Conservation (phyloP, 1,284 basidiomycete species). For the Amylostereum areolatum region DNA sequence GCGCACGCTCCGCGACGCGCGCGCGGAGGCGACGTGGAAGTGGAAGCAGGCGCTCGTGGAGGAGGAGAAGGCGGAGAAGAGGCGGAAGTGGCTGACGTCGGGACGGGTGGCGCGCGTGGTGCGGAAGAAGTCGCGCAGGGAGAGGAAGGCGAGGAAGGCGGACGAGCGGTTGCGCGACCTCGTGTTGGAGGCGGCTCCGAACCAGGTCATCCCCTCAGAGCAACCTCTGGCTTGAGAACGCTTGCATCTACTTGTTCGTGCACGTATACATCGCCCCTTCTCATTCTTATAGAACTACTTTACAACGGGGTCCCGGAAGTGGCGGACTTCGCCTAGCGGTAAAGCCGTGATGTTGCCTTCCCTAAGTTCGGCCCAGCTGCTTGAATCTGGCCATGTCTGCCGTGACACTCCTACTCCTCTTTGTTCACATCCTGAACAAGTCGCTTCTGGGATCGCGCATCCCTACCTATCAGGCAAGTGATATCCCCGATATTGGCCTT, state of each 20-base stretch:
- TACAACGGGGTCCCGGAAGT: too few relatives aligned
- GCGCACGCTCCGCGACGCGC: constrained; percentile 51
- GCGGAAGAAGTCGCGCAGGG: constrained; percentile 42
- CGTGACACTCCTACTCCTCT: too few relatives aligned
- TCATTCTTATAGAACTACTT: too few relatives aligned
- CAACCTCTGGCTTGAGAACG: not conserved
- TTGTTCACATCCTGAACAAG: too few relatives aligned
- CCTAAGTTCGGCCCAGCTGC: too few relatives aligned
- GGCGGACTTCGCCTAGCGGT: too few relatives aligned
- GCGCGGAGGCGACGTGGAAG: constrained; percentile 67
- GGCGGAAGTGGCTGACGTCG: constrained; percentile 34
- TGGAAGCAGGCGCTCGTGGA: constrained; percentile 56
- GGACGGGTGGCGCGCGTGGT: constrained; percentile 26
- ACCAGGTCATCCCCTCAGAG: constrained; percentile 57
- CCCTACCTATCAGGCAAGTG: too few relatives aligned
- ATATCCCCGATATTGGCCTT: too few relatives aligned
- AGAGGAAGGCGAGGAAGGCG: constrained; percentile 54
- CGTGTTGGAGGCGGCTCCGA: constrained; percentile 51
- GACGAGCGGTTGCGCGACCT: constrained; percentile 56
- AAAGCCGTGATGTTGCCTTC: too few relatives aligned
- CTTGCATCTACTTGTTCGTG: not conserved
- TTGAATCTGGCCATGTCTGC: too few relatives aligned
- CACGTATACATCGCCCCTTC: too few relatives aligned
- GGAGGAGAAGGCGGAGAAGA: constrained; percentile 53
- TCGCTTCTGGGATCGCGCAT: too few relatives aligned